Conservation (phyloP, 192 early-diverging fungal species). For the Podila verticillata region DNA sequence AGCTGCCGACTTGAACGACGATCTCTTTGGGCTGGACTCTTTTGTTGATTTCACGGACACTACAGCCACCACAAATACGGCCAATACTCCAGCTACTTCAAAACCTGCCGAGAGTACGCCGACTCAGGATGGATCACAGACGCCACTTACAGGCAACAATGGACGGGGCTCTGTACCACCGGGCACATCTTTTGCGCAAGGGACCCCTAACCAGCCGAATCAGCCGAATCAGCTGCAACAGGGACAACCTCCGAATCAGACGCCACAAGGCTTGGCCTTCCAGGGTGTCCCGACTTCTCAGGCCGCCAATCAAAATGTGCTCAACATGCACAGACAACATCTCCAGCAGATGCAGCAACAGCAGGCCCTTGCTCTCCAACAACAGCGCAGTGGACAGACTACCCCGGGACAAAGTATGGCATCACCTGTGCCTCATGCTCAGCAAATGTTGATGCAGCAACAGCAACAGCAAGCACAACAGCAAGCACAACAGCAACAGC, state of each 20-base stretch:
- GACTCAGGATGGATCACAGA: background rate
- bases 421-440: background rate
- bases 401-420: background rate
- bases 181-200: background rate
- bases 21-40: conserved; percentile 41
- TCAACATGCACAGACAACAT: conserved; percentile 2
- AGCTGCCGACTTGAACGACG: conserved; percentile 21
- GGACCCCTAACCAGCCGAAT: background rate
- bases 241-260: background rate
- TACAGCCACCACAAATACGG: conserved; percentile 6
- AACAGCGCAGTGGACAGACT: background rate
- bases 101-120: background rate
- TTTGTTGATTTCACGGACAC: conserved; percentile 44
- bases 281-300: background rate
- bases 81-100: background rate
- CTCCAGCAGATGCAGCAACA: conserved; percentile 1
- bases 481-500: too few species aligned
- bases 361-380: conserved; percentile 1
- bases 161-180: conserved; percentile 1
- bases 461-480: conserved; percentile 9
- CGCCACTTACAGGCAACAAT: background rate
- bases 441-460: conserved; percentile 2
- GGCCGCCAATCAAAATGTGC: conserved; percentile 6
- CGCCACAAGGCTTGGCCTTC: background rate
- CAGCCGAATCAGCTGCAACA: background rate